These are phyloP conservation scores for Rossbeevera mucosa DNA, from an alignment of 768 basidiomycete species.

Conservation along the genomic window DNA sequence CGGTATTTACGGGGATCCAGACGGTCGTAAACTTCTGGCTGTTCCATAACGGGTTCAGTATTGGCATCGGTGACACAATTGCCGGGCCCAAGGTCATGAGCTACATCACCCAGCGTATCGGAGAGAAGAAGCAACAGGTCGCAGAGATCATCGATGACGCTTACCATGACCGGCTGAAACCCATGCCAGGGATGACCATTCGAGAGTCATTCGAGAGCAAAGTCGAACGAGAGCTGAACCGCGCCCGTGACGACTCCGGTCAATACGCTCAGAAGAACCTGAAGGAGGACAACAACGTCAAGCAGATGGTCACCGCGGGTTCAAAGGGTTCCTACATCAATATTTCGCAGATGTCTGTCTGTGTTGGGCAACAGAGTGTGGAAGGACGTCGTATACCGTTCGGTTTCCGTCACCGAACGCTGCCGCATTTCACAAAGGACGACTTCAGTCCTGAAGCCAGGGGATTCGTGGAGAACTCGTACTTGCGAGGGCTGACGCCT, in stretches of 20 bases:
- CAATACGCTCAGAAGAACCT: slow-evolving; percentile 94
- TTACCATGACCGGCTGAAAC: slow-evolving; percentile 80
- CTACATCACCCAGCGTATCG: slow-evolving; percentile 78
- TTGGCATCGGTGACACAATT: slow-evolving; percentile 98
- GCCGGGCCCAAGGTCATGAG: slow-evolving; percentile 87
- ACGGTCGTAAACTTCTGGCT: slow-evolving; percentile 98
- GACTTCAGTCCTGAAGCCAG: slow-evolving; percentile 97
- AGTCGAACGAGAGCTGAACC: slow-evolving; percentile 87
- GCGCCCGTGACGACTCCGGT: slow-evolving; percentile 93
- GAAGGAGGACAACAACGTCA: slow-evolving; percentile 99
- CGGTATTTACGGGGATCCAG: slow-evolving; percentile 90
- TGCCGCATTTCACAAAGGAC: slow-evolving; percentile 98
- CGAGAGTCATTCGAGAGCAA: slow-evolving; percentile 96
- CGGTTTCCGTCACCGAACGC: slow-evolving; percentile 92
- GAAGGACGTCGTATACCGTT: slow-evolving; percentile 98
- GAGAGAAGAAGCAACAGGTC: slow-evolving; percentile 78
- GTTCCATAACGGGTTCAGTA: slow-evolving; percentile 98
- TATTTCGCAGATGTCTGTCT: slow-evolving; percentile 99
- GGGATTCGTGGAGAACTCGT: slow-evolving; percentile 99
- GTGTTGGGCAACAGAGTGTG: slow-evolving; percentile 97
- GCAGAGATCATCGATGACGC: slow-evolving; percentile 75
- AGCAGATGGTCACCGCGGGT: slow-evolving; percentile 99
- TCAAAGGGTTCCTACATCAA: slow-evolving; percentile 99
- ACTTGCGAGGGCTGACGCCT: slow-evolving; percentile 91
- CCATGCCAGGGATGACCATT: slow-evolving; percentile 97